These are phyloP conservation scores for Didymella pinodella DNA, from an alignment of 2,329 filamentous ascomycete genomes.

Conservation along the genomic window DNA sequence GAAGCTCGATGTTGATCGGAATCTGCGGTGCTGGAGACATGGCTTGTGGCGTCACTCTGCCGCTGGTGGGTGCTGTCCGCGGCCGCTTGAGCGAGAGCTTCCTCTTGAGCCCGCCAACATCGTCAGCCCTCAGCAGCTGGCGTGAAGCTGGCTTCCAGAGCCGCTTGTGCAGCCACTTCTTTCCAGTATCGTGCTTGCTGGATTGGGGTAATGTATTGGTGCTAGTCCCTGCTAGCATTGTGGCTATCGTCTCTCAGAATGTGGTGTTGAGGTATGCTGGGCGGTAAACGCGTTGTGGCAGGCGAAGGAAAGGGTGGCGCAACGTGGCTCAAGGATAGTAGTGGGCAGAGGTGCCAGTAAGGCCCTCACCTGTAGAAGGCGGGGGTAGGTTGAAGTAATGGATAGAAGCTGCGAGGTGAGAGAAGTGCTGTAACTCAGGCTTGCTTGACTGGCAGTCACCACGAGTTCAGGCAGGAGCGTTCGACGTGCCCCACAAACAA, in stretches of 20 bases:
- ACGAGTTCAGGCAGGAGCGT: conserved; percentile 2
- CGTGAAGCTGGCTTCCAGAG: conserved; percentile 33
- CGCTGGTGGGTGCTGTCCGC: conserved; percentile 36
- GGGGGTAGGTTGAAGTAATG: neutral
- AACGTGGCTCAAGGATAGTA: neutral
- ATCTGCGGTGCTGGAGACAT: conserved; percentile 14
- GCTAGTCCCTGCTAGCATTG: conserved; percentile 35
- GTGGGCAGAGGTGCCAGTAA: conserved; percentile 1
- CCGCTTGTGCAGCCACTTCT: conserved; percentile 39
- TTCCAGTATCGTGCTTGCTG: conserved; percentile 30
- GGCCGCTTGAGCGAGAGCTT: conserved; percentile 30
- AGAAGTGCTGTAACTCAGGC: conserved; percentile 3
- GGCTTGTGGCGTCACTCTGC: neutral
- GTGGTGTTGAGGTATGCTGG: conserved; percentile 26
- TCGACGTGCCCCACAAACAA: neutral
- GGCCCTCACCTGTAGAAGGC: conserved; percentile 2
- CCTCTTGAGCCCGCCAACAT: conserved; percentile 10
- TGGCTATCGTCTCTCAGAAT: conserved; percentile 21
- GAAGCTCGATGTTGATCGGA: conserved; percentile 20
- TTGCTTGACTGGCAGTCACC: conserved; percentile 13
- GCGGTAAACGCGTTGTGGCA: conserved; percentile 23
- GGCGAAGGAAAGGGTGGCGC: neutral
- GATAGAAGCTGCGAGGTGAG: neutral
- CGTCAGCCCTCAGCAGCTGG: conserved; percentile 17
- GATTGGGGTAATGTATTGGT: conserved; percentile 22